Conservation (phyloP, 805 yeast species). For the Candida namnaoensis region DNA sequence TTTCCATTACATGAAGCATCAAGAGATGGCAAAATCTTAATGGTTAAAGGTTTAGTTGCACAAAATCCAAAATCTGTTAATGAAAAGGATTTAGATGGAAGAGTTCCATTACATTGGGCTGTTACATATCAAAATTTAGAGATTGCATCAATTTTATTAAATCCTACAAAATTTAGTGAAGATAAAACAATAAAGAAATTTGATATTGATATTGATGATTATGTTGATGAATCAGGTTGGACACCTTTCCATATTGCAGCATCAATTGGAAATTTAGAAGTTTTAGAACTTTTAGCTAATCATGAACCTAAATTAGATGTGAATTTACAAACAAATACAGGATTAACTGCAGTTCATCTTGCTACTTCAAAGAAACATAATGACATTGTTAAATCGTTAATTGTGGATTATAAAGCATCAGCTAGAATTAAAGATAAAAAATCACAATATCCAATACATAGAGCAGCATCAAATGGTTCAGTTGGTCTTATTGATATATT, state of each 20-base stretch:
- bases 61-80: constrained; percentile 37
- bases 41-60: constrained; percentile 39
- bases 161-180: constrained; percentile 22
- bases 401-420: constrained; percentile 47
- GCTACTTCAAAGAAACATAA: constrained; percentile 66
- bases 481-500: constrained; percentile 45
- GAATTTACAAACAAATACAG: constrained; percentile 51
- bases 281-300: constrained; percentile 40
- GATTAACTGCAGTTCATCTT: constrained; percentile 67
- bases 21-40: constrained; percentile 44
- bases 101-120: constrained; percentile 90
- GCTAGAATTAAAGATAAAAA: constrained; percentile 58
- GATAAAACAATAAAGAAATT: constrained; percentile 8
- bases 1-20: constrained; percentile 54
- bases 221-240: constrained; percentile 76
- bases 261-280: constrained; percentile 55
- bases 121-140: constrained; percentile 50
- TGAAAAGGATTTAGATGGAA: constrained; percentile 56
- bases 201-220: constrained; percentile 57
- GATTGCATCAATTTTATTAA: constrained; percentile 37
- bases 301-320: constrained; percentile 51
- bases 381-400: constrained; percentile 42
- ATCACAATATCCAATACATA: constrained; percentile 61
- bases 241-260: constrained; percentile 80
- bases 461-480: constrained; percentile 79